Evolutionary conservation across 352 stramenopile genomes (phyloP).

Genomic region (Phytophthora fragariaefolia): DNA sequence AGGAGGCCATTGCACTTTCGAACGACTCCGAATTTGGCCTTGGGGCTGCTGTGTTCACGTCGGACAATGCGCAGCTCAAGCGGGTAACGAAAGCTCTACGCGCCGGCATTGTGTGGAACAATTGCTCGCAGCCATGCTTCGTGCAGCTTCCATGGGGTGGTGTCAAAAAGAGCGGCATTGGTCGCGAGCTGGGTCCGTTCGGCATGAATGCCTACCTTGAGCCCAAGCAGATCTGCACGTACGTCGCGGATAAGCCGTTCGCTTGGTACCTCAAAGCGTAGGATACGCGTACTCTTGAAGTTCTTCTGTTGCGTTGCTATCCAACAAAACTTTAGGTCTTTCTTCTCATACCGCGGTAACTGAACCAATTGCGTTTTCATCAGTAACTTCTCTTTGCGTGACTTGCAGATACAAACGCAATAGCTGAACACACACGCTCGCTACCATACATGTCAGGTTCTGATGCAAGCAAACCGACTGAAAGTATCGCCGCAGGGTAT

Average conservation of each 20-base stretch:
- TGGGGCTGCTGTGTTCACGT: conserved; percentile 74
- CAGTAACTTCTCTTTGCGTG: conserved; percentile 38
- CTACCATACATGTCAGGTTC: conserved; percentile 7
- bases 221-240: conserved; percentile 76
- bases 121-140: conserved; percentile 28
- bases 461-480: conserved; percentile 29
- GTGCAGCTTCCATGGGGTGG: conserved; percentile 83
- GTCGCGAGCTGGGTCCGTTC: conserved; percentile 71
- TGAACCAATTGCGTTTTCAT: conserved; percentile 14
- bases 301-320: conserved; percentile 38
- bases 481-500: conserved; percentile 17
- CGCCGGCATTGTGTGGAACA: conserved; percentile 35
- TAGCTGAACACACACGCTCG: conserved; percentile 2
- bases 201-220: conserved; percentile 70
- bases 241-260: conserved; percentile 72
- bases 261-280: conserved; percentile 58
- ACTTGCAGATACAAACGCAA: conserved; percentile 33
- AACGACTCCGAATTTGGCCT: conserved; percentile 72
- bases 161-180: conserved; percentile 86
- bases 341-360: conserved; percentile 9
- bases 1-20: conserved; percentile 63
- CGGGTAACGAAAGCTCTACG: conserved; percentile 54
- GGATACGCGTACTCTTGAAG: background rate
- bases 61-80: conserved; percentile 50
- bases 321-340: too few species aligned